Conservation (phyloP, 352 stramenopile species). For the Pythium monospermum region DNA sequence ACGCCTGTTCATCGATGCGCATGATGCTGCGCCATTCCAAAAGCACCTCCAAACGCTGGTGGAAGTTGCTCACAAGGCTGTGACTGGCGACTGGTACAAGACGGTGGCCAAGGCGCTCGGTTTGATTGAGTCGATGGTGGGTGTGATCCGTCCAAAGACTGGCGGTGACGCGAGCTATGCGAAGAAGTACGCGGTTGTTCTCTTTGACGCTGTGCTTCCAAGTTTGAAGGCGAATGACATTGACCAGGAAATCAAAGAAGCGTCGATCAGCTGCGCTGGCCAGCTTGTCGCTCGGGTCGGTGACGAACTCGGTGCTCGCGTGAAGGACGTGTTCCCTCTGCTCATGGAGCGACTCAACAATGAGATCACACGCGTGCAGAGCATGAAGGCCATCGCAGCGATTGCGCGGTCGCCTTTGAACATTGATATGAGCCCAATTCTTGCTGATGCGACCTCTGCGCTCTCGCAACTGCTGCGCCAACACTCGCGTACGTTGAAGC, state of each 20-base stretch:
- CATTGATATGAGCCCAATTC: conserved; percentile 90
- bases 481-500: conserved; percentile 93
- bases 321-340: conserved; percentile 85
- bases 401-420: conserved; percentile 85
- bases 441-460: conserved; percentile 82
- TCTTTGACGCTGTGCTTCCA: conserved; percentile 93
- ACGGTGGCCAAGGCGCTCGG: conserved; percentile 93
- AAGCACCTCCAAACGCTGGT: conserved; percentile 81
- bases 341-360: conserved; percentile 97
- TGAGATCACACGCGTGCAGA: conserved; percentile 96
- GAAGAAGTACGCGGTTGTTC: conserved; percentile 60
- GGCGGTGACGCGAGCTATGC: conserved; percentile 23
- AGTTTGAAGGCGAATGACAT: conserved; percentile 96
- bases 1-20: conserved; percentile 89
- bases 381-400: conserved; percentile 93
- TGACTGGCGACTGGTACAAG: conserved; percentile 98
- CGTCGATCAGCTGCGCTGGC: conserved; percentile 89
- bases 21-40: conserved; percentile 77
- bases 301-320: conserved; percentile 74
- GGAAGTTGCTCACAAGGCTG: conserved; percentile 81
- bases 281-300: conserved; percentile 84
- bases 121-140: conserved; percentile 90
- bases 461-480: conserved; percentile 93
- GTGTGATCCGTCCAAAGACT: conserved; percentile 55
- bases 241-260: conserved; percentile 99